phyloP scores from a whole-genome alignment of 805 yeast genomes.

The Blastobotrys terrestris region DNA sequence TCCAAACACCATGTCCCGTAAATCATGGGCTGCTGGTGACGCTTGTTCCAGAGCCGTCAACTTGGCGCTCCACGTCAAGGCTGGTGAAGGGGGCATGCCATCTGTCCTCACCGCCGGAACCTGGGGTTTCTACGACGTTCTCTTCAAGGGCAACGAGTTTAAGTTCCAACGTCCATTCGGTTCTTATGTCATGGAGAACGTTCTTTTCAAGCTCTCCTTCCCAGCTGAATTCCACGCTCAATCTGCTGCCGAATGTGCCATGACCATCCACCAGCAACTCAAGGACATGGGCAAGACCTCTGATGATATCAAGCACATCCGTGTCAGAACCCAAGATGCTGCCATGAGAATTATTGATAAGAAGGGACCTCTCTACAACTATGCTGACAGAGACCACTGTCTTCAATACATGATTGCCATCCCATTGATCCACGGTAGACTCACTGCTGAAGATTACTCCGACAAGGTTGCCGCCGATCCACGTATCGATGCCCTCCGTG shows the following conservation, averaged over 20 bases:
- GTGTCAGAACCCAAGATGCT: conserved; percentile 55
- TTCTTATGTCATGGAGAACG: conserved; percentile 58
- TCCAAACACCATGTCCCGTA: conserved; percentile 57
- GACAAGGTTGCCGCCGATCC: conserved; percentile 48
- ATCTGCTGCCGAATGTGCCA: conserved; percentile 56
- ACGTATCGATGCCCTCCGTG: conserved; percentile 45
- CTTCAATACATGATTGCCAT: conserved; percentile 59
- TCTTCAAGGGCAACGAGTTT: conserved; percentile 47
- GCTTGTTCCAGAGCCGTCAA: conserved; percentile 55
- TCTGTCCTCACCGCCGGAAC: conserved; percentile 50
- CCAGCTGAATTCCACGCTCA: conserved; percentile 66
- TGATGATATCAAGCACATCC: conserved; percentile 44
- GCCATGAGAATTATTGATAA: conserved; percentile 56
- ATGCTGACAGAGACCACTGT: conserved; percentile 62
- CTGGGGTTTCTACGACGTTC: conserved; percentile 62
- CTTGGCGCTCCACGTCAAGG: conserved; percentile 45
- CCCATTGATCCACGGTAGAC: conserved; percentile 48
- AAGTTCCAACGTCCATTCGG: conserved; percentile 49
- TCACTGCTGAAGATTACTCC: conserved; percentile 53
- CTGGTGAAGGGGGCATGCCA: conserved; percentile 52
- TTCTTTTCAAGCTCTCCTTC: conserved; percentile 53
- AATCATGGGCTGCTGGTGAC: conserved; percentile 66
- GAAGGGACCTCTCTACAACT: conserved; percentile 53
- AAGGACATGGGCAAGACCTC: conserved; percentile 37
- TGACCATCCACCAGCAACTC: conserved; percentile 38